A percentile compares a stretch with the other conserved stretches of the same genome.
Evolutionary conservation across 192 early-diverging fungal genomes (phyloP).

Genomic region (Entrophospora sp.): DNA sequence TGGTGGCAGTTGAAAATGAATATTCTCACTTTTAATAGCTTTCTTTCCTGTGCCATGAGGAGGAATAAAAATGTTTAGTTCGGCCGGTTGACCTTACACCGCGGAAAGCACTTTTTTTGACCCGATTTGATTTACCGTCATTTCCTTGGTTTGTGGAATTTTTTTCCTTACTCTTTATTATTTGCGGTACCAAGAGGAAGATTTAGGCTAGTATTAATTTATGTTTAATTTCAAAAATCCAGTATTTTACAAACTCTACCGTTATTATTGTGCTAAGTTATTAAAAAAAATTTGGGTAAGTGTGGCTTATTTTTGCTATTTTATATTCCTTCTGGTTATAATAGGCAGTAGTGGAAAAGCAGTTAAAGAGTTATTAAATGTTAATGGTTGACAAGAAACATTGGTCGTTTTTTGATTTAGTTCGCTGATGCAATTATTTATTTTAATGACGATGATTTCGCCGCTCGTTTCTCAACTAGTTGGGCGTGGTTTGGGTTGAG

Average conservation of each 20-base stretch:
- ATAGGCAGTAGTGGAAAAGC: neutral
- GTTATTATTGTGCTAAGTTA: slow-evolving; percentile 8
- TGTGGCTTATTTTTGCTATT: neutral
- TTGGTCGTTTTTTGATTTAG: neutral
- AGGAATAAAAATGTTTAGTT: too few species aligned
- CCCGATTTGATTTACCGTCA: too few species aligned
- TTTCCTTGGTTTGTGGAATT: neutral
- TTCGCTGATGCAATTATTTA: neutral
- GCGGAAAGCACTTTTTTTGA: too few species aligned
- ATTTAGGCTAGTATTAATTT: slow-evolving; percentile 2
- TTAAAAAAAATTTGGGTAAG: slow-evolving; percentile 4
- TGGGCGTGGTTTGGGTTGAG: neutral
- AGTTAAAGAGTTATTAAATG: neutral
- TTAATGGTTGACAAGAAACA: neutral
- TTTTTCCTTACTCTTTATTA: neutral
- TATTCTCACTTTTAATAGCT: too few species aligned
- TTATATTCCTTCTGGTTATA: neutral
- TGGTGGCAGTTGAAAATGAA: too few species aligned
- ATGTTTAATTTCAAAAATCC: slow-evolving; percentile 1
- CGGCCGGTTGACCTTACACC: too few species aligned
- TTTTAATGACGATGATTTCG: neutral
- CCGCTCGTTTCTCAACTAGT: neutral
- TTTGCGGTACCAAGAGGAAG: neutral
- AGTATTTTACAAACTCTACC: neutral
- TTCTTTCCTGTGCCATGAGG: too few species aligned